These are phyloP conservation scores for Myriosclerotinia duriaeana DNA, from an alignment of 2,329 filamentous ascomycete genomes.

Conservation along the genomic window DNA sequence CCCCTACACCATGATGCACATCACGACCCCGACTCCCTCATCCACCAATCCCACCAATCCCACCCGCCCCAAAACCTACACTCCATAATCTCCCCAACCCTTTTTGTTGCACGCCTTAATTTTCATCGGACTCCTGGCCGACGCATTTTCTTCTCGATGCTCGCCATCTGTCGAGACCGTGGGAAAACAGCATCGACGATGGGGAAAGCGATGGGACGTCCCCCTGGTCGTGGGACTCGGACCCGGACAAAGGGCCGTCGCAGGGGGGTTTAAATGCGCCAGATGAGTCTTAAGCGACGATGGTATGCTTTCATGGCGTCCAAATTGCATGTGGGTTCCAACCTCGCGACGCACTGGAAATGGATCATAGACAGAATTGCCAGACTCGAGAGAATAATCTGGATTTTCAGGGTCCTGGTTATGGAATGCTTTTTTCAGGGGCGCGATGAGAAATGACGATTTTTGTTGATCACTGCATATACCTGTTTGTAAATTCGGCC, in stretches of 20 bases:
- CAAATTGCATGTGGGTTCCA: neutral
- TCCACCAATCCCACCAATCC: slow-evolving; percentile 1
- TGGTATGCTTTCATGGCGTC: neutral
- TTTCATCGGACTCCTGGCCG: slow-evolving; percentile 3
- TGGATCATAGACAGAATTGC: neutral
- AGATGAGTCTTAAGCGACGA: neutral
- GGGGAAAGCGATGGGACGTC: too few relatives aligned
- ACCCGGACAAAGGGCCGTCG: slow-evolving; percentile 7
- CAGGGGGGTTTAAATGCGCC: neutral
- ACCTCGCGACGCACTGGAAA: neutral
- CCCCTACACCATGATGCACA: neutral
- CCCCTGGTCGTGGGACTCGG: neutral
- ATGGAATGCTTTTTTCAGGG: neutral
- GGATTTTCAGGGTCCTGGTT: neutral
- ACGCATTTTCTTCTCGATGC: neutral
- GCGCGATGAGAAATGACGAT: neutral
- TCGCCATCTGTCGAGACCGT: too few relatives aligned
- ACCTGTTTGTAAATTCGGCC: neutral
- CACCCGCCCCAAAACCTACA: too few relatives aligned
- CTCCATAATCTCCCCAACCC: neutral
- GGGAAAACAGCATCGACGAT: neutral
- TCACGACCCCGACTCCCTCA: neutral
- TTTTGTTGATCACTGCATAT: neutral
- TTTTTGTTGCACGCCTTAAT: slow-evolving; percentile 13
- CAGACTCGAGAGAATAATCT: neutral